These are phyloP conservation scores for Microbotryomycetes sp. DNA, from an alignment of 1,284 basidiomycete genomes.

Conservation along the genomic window DNA sequence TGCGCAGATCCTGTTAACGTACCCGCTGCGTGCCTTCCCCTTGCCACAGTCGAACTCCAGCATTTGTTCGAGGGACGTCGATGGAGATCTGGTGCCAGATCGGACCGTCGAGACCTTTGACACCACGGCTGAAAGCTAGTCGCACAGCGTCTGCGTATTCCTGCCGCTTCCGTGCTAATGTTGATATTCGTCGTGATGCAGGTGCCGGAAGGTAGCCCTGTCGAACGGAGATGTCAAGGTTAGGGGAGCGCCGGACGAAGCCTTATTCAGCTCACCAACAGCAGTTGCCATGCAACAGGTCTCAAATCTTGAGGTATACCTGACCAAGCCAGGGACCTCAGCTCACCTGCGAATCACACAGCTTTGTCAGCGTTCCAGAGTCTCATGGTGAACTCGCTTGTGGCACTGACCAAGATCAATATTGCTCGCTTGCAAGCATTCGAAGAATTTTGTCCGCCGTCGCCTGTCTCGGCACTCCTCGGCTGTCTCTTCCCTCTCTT, in stretches of 20 bases:
- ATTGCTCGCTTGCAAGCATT: conserved; percentile 32
- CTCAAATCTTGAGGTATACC: conserved; percentile 84
- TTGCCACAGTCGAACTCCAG: conserved; percentile 87
- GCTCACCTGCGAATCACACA: conserved; percentile 51
- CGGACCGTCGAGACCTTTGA: conserved; percentile 72
- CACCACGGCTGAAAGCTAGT: conserved; percentile 80
- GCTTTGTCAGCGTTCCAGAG: too few relatives aligned
- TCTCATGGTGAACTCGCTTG: too few relatives aligned
- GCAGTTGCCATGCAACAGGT: conserved; percentile 87
- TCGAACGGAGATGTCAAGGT: background rate
- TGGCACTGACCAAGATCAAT: conserved; percentile 63
- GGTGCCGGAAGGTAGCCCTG: conserved; percentile 90
- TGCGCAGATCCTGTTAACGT: conserved; percentile 37
- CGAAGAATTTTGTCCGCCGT: conserved; percentile 34
- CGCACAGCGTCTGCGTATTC: conserved; percentile 87
- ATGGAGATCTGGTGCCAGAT: conserved; percentile 99
- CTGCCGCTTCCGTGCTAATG: conserved; percentile 77
- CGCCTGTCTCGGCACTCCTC: conserved; percentile 29
- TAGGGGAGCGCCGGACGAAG: background rate
- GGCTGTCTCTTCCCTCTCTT: conserved; percentile 22
- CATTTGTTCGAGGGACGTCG: conserved; percentile 86
- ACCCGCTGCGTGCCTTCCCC: conserved; percentile 77
- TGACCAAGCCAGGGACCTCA: conserved; percentile 90
- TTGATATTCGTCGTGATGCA: conserved; percentile 64
- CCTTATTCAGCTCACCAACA: conserved; percentile 59